Evolutionary conservation across 208 protist species (phyloP), one percentile per base, ranked within the genome.

Genomic region (Kentomonas sorsogonicus): DNA sequence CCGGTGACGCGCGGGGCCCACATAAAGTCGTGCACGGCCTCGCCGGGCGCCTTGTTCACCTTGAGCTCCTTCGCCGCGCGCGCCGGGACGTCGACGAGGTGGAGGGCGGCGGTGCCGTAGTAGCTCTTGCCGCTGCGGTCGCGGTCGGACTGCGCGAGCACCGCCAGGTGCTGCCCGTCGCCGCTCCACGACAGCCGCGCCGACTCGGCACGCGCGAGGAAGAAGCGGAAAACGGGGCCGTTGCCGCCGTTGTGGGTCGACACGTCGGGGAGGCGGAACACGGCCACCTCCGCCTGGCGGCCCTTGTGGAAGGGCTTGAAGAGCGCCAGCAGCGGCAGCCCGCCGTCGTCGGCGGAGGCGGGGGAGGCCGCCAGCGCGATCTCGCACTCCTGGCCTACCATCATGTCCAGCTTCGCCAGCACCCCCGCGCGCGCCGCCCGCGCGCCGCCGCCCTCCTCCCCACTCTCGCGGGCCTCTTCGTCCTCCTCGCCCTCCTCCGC

Each of bases 271-370:
- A 94, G 77, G 22, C 86, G 83, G 66, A 79, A 85, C 4, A 94
- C 34, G 44, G 36, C 55, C 29, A 94, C 73, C 9, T 71, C 83
- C 4, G 72, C 83, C 54, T 74, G 83, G 31, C 60, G 72, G 46
- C 89, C 67, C 58, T 94, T 91, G 69, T 87, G 68, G 53, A 88
- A 86, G 1, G 86, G 83, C 63, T 85, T 89, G 70, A 94, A 94
- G 27, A 94, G 60, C 0, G 83, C 82, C 16, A 91, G 69, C 60
- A 91, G 30, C 31, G 86, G 83, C 4, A 74, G 63, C n/a, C n/a
- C n/a, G n/a, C n/a, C n/a, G n/a, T n/a, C n/a, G n/a, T n/a, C n/a
- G 16, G 66, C 67, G 31, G 66, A 68, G 34, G 59, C 61, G 1
- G 81, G 79, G 18, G 71, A 77, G 39, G 73, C 75, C 10, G 72